These are phyloP conservation scores for Glycine latifolia DNA, from an alignment of 306 rosid genomes.

Conservation along the genomic window DNA sequence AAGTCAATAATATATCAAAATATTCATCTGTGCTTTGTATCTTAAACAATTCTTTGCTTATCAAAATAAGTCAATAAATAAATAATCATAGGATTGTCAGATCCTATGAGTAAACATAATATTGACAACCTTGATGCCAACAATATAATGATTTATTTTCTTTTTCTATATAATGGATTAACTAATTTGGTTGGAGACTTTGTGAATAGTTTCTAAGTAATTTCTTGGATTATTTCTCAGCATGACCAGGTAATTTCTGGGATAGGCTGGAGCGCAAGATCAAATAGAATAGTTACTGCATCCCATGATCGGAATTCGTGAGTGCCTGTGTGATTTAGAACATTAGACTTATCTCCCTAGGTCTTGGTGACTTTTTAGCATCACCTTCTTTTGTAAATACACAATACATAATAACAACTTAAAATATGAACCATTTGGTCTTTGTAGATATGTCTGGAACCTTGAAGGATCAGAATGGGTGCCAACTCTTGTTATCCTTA, in stretches of 20 bases:
- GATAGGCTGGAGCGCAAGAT: slow-evolving; percentile 87
- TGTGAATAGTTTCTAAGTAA: slow-evolving; percentile 38
- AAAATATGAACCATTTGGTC: slow-evolving; percentile 22
- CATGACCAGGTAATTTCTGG: slow-evolving; percentile 95
- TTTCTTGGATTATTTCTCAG: slow-evolving; percentile 56
- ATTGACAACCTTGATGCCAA: slow-evolving; percentile 12
- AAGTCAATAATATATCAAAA: not conserved
- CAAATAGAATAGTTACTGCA: slow-evolving; percentile 92
- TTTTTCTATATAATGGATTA: slow-evolving; percentile 19
- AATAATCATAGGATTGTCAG: not conserved
- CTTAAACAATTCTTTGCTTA: not conserved
- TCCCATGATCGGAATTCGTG: slow-evolving; percentile 98
- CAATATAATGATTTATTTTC: not conserved
- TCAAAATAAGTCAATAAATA: not conserved
- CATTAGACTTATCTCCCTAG: slow-evolving; percentile 31
- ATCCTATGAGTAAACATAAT: not conserved
- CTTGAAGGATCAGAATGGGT: slow-evolving; percentile 95
- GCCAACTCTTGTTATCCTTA: slow-evolving; percentile 90
- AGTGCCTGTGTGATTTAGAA: slow-evolving; percentile 59
- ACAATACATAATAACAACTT: not conserved
- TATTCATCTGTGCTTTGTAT: not conserved
- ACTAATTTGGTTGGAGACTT: slow-evolving; percentile 40
- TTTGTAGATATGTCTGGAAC: slow-evolving; percentile 91
- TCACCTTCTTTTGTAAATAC: not conserved
- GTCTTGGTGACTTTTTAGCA: slow-evolving; percentile 11